Base-by-base conservation (phyloP, 805 yeast species). In the Candida maesae region DNA sequence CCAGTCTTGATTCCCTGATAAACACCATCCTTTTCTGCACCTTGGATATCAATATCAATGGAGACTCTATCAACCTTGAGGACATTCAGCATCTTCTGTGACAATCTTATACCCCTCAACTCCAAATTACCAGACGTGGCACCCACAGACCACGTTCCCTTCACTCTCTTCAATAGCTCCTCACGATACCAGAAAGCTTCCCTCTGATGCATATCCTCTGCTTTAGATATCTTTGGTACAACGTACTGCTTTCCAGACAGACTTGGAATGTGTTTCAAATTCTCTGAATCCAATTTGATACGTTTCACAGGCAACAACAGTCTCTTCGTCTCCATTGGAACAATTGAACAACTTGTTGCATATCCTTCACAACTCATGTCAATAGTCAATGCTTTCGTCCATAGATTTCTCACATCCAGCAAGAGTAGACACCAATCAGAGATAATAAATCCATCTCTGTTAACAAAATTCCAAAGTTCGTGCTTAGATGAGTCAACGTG, bases 101-200 rank as follows among this genome's bases (percentile, higher is more conserved):
- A 76, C 20, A 87, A 63, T 47, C 87, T 65, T 14, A 87, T 66
- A 10, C 79, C 76, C 24, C 95, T 67, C 26, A 87, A 60, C 49
- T 85, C 91, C 34, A 87, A 69, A 16, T 59, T 56, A 1, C 95
- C 95, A 1, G 49, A 38, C 21, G 81, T 61, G 29, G 62, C 64
- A 15, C 60, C 64, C 4, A 67, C 60, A 17, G 52, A 53, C 99
- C 99, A 91, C 2, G 60, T 52, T 2, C 95, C 96, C 3, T 63
- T 59, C 5, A 93, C 51, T 13, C 67, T 65, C 34, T 72, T 67
- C 38, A 91, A 64, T 1, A 93, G 58, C 45, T 73, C 71, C 42
- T 83, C 79, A 42, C 95, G 65, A 47, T 84, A 75, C 99, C 99
- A 91, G 60, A 89, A 93, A 2, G 76, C 65, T 46, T 79, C 81